Evolutionary conservation across 2,329 filamentous ascomycete species (phyloP), one percentile per base, ranked within the genome.

Genomic region (Chaetomium sp.): DNA sequence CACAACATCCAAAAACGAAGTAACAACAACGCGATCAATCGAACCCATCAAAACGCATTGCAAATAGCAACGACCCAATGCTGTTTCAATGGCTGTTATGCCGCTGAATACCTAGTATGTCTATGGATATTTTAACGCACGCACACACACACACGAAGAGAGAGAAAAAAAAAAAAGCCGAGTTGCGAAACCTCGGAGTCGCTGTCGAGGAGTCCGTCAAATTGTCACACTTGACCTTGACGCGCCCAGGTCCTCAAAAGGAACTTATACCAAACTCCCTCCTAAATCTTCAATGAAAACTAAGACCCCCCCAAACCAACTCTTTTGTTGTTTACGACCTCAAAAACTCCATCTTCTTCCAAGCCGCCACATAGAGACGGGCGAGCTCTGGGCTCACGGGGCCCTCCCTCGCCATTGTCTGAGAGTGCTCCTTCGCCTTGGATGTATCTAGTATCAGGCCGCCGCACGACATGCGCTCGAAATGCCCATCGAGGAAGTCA

Each of bases 291-390:
- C n/a, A n/a, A n/a, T n/a, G n/a, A n/a, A n/a, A n/a, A n/a, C n/a
- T n/a, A n/a, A n/a, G n/a, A n/a, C n/a, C n/a, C n/a, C n/a, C n/a
- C n/a, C n/a, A n/a, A n/a, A n/a, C n/a, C n/a, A n/a, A n/a, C n/a
- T n/a, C n/a, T n/a, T n/a, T n/a, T 19, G 5, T 1, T 3, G 7
- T n/a, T 47, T 23, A 47, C n/a, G 45, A 21, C 8, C 23, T 51
- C 23, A 51, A 19, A 27, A 64, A 64, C 5, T 51, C 62, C 33
- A 58, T 56, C 50, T 45, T 42, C 35, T 55, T 49, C 62, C 57
- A 60, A 4, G 38, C 49, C n/a, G n/a, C 29, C 5, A 64, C 51
- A 47, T 50, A 60, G 1, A 38, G 29, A 19, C n/a, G 25, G 6
- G 57, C 31, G 19, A 60, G 13, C n/a, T 62, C 60, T 2, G 19